Conservation (phyloP, 192 early-diverging fungal genomes). For the Backusella westeae region DNA sequence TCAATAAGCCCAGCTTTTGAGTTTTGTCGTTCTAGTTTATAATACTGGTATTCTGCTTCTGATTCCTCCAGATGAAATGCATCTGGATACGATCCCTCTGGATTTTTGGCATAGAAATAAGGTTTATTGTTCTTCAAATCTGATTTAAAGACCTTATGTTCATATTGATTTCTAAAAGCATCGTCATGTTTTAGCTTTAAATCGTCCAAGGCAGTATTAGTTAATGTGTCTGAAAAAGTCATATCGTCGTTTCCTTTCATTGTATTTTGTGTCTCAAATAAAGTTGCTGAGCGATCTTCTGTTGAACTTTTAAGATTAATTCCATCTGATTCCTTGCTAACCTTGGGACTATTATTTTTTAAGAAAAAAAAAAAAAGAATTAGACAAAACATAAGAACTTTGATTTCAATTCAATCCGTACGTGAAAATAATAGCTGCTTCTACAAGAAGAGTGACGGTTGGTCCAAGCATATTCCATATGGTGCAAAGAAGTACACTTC, state of each 20-base stretch:
- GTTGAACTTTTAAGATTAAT: constrained; percentile 9
- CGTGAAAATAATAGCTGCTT: constrained; percentile 28
- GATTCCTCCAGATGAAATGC: neutral
- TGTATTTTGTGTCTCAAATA: neutral
- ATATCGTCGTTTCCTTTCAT: neutral
- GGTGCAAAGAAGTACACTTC: constrained; percentile 9
- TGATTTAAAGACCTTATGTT: too few species aligned
- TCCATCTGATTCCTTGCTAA: neutral
- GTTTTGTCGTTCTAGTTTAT: neutral
- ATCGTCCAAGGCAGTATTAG: neutral
- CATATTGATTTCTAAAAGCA: neutral
- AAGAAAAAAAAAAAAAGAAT: neutral
- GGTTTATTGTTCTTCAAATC: too few species aligned
- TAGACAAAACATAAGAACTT: neutral
- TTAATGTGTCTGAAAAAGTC: neutral
- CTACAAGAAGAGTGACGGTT: constrained; percentile 4
- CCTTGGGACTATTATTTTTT: constrained; percentile 1
- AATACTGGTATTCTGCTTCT: neutral
- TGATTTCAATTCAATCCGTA: neutral
- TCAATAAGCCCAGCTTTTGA: neutral
- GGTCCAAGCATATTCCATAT: constrained; percentile 25
- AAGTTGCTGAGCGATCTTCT: neutral
- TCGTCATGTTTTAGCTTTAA: neutral
- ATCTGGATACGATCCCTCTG: too few species aligned
- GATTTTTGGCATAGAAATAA: too few species aligned